phyloP scores from a whole-genome alignment of 2,329 filamentous ascomycete species.

The Xylariales sp. region DNA sequence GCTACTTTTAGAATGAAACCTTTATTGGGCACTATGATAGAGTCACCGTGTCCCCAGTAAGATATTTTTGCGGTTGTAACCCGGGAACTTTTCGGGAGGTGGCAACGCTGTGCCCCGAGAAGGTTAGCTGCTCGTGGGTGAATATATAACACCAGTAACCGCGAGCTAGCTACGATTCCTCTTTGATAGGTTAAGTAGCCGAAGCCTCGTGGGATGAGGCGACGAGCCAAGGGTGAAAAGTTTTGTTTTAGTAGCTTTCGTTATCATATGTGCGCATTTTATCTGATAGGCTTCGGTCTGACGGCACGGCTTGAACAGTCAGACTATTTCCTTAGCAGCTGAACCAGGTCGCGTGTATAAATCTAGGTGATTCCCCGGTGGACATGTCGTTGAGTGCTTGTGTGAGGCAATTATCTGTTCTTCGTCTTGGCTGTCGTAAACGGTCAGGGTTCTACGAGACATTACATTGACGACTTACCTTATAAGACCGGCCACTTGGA shows the following conservation, averaged over 20 bases:
- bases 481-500: neutral
- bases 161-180: constrained; percentile 3
- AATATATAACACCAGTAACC: neutral
- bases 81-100: constrained; percentile 14
- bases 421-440: constrained; percentile 7
- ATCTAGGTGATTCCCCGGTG: neutral
- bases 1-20: neutral
- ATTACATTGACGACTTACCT: constrained; percentile 6
- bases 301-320: constrained; percentile 2
- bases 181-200: neutral
- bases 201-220: constrained; percentile 2
- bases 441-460: constrained; percentile 2
- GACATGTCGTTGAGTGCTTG: constrained; percentile 2
- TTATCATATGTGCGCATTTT: constrained; percentile 1
- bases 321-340: constrained; percentile 5
- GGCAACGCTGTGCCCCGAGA: constrained; percentile 1
- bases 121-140: neutral
- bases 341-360: constrained; percentile 26
- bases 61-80: constrained; percentile 6
- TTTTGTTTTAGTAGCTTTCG: neutral
- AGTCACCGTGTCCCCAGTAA: neutral
- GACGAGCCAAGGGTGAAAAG: neutral
- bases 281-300: constrained; percentile 25
- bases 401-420: constrained; percentile 1
- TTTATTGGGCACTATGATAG: neutral